Conservation (phyloP, 2,329 filamentous ascomycete species). For the Zymoseptoria brevis region DNA sequence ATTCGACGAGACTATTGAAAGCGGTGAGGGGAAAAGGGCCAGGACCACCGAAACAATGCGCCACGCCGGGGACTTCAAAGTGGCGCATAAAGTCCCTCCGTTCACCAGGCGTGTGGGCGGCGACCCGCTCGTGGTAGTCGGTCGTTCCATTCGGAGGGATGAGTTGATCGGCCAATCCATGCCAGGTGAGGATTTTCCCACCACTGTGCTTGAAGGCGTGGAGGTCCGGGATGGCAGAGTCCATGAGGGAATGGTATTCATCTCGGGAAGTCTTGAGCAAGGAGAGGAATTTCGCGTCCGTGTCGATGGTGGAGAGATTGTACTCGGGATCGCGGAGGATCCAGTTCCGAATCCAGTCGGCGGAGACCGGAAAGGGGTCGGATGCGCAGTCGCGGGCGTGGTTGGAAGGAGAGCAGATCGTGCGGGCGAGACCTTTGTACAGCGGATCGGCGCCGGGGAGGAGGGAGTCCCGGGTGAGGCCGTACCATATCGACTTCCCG, state of each 20-base stretch:
- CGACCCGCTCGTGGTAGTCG: conserved; percentile 30
- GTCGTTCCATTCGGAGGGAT: conserved; percentile 31
- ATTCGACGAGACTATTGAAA: conserved; percentile 14
- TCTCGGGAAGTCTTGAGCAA: conserved; percentile 9
- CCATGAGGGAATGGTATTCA: conserved; percentile 29
- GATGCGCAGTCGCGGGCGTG: conserved; percentile 18
- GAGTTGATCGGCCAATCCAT: conserved; percentile 27
- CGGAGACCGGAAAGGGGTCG: conserved; percentile 25
- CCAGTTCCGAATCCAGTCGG: conserved; percentile 31
- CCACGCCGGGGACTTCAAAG: conserved; percentile 32
- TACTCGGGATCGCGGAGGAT: conserved; percentile 23
- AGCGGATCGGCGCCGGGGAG: conserved; percentile 16
- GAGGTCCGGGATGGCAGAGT: conserved; percentile 32
- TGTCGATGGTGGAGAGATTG: conserved; percentile 13
- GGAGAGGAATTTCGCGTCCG: conserved; percentile 12
- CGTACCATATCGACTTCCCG: conserved; percentile 28
- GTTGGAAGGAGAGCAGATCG: conserved; percentile 14
- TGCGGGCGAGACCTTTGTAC: conserved; percentile 22
- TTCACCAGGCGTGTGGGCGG: conserved; percentile 2
- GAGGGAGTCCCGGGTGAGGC: conserved; percentile 13
- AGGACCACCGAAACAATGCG: conserved; percentile 29
- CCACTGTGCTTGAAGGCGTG: conserved; percentile 28
- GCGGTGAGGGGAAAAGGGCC: conserved; percentile 19
- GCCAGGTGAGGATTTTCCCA: conserved; percentile 35
- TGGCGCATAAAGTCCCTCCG: conserved; percentile 29